Evolutionary conservation across 2,329 filamentous ascomycete species (phyloP), one percentile per base, ranked within the genome.

Genomic region (Ascochyta clinopodiicola): DNA sequence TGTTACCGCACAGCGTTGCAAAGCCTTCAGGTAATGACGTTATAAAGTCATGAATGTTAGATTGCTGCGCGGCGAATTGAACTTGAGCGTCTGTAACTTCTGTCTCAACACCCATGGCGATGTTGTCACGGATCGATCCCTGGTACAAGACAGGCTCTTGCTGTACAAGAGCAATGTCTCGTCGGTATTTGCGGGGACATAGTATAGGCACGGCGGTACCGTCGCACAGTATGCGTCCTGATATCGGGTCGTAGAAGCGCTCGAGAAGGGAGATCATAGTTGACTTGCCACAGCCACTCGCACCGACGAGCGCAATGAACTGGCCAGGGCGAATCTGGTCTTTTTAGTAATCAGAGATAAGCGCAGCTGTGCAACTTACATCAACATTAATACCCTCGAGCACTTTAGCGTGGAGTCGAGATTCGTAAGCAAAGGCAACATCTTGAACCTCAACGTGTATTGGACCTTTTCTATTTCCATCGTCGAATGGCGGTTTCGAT

Each of bases 241-340:
- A 83, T 0, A 93, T 80, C 0, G 93, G 91, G 66, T 98, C 92
- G 71, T 98, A 98, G 79, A 98, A 98, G 22, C 95, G 89, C 74
- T 98, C 93, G 19, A 98, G 81, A 3, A 98, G 83, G 1, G 91
- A 89, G 66, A 98, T 95, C 0, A 92, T 96, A 0, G 95, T 98
- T 47, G 87, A 91, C 79, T 99, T 98, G 53, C 95, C 95, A 71
- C 95, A 97, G 2, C 95, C 94, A 35, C 89, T 93, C 0, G 93
- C 89, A 6, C 95, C 95, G 7, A 98, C 95, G 2, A 98, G 84
- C 0, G 95, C 95, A 9, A 94, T 84, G 67, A 93, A 95, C 73
- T 93, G 88, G 7, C 91, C 90, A 13, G 54, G 48, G 2, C 37
- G 37, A 13, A 51, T 43, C 53, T n/a, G n/a, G n/a, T n/a, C n/a